Evolutionary conservation across 129 eudicot species (phyloP).

Genomic region (Helianthus tuberosus): DNA sequence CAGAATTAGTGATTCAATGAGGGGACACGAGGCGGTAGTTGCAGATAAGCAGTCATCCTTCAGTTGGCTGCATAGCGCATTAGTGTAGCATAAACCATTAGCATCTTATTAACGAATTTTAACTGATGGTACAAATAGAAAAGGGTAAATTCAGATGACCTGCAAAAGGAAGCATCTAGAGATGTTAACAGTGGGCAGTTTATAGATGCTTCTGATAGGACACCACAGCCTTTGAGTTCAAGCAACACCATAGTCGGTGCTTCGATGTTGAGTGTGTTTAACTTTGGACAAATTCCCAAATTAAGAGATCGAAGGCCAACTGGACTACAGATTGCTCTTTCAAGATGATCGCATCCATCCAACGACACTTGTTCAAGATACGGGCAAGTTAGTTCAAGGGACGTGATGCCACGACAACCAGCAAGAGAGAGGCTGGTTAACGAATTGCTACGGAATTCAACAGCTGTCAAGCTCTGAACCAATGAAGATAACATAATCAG

Average conservation of each 20-base stretch:
- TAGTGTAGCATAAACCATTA: constrained; percentile 12
- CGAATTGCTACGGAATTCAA: constrained; percentile 67
- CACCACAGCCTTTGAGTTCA: constrained; percentile 97
- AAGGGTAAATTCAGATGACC: constrained; percentile 42
- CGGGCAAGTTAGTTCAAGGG: constrained; percentile 78
- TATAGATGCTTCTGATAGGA: constrained; percentile 81
- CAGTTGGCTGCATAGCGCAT: constrained; percentile 88
- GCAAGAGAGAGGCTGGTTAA: constrained; percentile 80
- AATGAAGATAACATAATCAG: constrained; percentile 11
- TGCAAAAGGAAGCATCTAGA: constrained; percentile 97
- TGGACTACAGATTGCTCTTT: constrained; percentile 79
- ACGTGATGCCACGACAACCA: constrained; percentile 83
- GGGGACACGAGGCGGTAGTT: constrained; percentile 79
- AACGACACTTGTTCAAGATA: constrained; percentile 82
- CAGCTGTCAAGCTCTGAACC: constrained; percentile 81
- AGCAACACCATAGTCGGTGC: constrained; percentile 88
- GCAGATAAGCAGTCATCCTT: constrained; percentile 92
- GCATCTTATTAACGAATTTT: constrained; percentile 5
- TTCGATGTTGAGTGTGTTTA: constrained; percentile 67
- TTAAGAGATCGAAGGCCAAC: constrained; percentile 86
- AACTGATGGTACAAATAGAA: constrained; percentile 2
- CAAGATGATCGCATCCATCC: constrained; percentile 98
- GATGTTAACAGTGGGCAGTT: constrained; percentile 78
- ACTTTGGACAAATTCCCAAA: constrained; percentile 90
- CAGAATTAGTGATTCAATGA: constrained; percentile 74